Conservation (phyloP, 345 rosid genomes). For the Arabidopsis arenosa region DNA sequence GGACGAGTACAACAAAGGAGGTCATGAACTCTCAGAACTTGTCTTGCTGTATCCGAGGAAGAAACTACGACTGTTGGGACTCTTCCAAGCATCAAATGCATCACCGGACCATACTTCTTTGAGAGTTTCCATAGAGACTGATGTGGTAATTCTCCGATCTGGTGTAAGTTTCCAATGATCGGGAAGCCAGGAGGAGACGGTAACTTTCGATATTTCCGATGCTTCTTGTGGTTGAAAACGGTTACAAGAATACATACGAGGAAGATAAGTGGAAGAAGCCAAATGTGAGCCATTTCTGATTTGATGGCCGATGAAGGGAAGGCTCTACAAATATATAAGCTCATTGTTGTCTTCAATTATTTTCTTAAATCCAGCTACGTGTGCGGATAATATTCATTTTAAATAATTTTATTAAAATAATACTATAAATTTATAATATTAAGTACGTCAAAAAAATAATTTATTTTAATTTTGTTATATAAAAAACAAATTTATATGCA, state of each 20-base stretch:
- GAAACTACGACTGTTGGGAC: constrained; percentile 34
- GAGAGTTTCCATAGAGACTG: constrained; percentile 42
- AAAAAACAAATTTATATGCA: too few relatives aligned
- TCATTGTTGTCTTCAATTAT: neutral
- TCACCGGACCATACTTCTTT: constrained; percentile 41
- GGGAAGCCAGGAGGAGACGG: constrained; percentile 37
- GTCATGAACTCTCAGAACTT: constrained; percentile 20
- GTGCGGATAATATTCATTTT: too few relatives aligned
- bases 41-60: constrained; percentile 31
- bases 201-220: neutral
- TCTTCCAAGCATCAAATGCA: constrained; percentile 42
- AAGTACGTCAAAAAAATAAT: too few relatives aligned
- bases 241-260: neutral
- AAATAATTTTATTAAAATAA: too few relatives aligned
- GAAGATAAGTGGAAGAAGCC: constrained; percentile 26
- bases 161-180: constrained; percentile 46
- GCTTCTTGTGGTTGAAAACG: constrained; percentile 24
- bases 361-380: neutral
- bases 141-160: constrained; percentile 39
- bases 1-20: constrained; percentile 28
- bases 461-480: too few relatives aligned
- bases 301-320: neutral
- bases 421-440: too few relatives aligned
- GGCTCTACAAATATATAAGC: neutral
- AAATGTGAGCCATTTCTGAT: constrained; percentile 8